Percentiles rank a stretch among this genome's conserved stretches.
Evolutionary conservation across 495 filamentous ascomycete species (phyloP).

Genomic region (Neurospora terricola): DNA sequence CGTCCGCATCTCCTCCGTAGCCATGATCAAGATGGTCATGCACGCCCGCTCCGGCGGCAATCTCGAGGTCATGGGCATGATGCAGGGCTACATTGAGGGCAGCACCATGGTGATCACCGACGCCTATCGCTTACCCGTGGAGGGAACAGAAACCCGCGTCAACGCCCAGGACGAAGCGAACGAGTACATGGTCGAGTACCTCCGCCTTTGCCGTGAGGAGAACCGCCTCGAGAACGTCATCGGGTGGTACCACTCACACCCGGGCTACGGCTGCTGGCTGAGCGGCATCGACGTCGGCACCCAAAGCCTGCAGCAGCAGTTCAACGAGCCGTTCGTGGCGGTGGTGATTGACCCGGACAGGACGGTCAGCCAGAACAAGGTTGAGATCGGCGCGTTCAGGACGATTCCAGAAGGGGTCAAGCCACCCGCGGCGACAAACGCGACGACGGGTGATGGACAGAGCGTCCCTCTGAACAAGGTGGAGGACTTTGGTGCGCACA

Average conservation of each 20-base stretch:
- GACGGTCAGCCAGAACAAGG: conserved; percentile 87
- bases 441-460: conserved; percentile 40
- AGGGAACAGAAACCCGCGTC: conserved; percentile 94
- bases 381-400: conserved; percentile 95
- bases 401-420: conserved; percentile 78
- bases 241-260: conserved; percentile 98
- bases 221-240: conserved; percentile 81
- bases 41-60: conserved; percentile 88
- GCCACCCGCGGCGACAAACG: conserved; percentile 22
- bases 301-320: conserved; percentile 70
- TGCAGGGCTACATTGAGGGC: conserved; percentile 88
- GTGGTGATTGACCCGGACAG: conserved; percentile 97
- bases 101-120: conserved; percentile 88
- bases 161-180: conserved; percentile 93
- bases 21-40: conserved; percentile 98
- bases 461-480: conserved; percentile 84
- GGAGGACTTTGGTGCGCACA: conserved; percentile 93
- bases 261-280: conserved; percentile 97
- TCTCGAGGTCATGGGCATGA: conserved; percentile 94
- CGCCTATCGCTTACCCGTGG: conserved; percentile 87
- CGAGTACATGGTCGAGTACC: conserved; percentile 90
- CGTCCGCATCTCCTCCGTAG: conserved; percentile 86
- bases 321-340: conserved; percentile 83
- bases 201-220: conserved; percentile 63
- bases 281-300: conserved; percentile 92